phyloP scores from a whole-genome alignment of 2,329 filamentous ascomycete species.

The Rutstroemia sp. region DNA sequence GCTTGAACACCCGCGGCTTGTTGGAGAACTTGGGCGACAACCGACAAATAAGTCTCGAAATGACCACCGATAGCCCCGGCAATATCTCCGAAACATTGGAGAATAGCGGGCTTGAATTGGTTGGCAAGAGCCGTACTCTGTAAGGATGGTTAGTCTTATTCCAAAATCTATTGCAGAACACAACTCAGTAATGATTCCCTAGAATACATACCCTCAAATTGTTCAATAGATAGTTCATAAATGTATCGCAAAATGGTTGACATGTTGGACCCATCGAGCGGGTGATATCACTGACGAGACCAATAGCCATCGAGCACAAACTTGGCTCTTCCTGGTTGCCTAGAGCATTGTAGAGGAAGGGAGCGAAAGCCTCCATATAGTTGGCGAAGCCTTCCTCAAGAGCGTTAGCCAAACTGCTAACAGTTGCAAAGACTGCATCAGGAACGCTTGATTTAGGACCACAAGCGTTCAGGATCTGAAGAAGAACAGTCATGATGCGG shows the following conservation, averaged over 20 bases:
- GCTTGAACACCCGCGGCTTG: conserved; percentile 81
- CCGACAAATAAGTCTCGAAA: conserved; percentile 87
- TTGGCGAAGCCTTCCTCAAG: conserved; percentile 89
- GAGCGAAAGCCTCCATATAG: conserved; percentile 94
- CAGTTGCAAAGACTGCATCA: conserved; percentile 85
- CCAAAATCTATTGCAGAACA: conserved; percentile 11
- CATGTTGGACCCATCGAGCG: conserved; percentile 84
- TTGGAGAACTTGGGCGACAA: conserved; percentile 89
- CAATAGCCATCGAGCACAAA: conserved; percentile 94
- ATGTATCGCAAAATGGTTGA: conserved; percentile 90
- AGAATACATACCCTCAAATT: conserved; percentile 64
- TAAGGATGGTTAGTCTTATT: conserved; percentile 3
- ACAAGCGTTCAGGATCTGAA: conserved; percentile 71
- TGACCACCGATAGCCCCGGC: conserved; percentile 85
- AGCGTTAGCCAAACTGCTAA: conserved; percentile 85
- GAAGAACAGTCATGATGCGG: conserved; percentile 83
- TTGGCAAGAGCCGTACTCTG: conserved; percentile 81
- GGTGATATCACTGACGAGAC: conserved; percentile 92
- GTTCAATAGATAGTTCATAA: conserved; percentile 96
- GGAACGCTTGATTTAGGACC: conserved; percentile 87
- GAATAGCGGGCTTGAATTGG: conserved; percentile 95
- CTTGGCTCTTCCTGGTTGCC: conserved; percentile 92
- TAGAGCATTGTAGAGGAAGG: conserved; percentile 88
- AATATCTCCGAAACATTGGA: conserved; percentile 97
- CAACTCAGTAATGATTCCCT: neutral